Evolutionary conservation across 768 basidiomycete species (phyloP).

Genomic region (Leccinum sublutescens): DNA sequence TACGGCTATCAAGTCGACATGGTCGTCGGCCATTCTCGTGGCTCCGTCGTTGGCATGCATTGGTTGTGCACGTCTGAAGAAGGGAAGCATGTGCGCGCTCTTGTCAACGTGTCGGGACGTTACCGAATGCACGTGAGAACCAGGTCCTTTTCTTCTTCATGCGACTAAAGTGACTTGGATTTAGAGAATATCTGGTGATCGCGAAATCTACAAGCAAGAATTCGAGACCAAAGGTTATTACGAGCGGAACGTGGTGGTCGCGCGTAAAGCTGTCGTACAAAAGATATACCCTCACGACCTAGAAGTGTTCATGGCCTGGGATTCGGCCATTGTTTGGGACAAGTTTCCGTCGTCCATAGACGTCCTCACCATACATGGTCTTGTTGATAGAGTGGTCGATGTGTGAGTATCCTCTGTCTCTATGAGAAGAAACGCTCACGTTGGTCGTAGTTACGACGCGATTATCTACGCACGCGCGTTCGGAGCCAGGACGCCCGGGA

Average conservation of each 20-base stretch:
- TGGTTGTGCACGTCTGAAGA: constrained; percentile 69
- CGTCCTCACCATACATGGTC: constrained; percentile 79
- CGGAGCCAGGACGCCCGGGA: constrained; percentile 57
- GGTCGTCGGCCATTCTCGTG: constrained; percentile 78
- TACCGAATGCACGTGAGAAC: constrained; percentile 74
- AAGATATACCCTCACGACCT: constrained; percentile 60
- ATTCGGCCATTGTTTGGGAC: constrained; percentile 66
- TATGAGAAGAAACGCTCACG: constrained; percentile 1
- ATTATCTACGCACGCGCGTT: constrained; percentile 65
- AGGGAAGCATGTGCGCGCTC: constrained; percentile 53
- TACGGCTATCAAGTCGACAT: constrained; percentile 70
- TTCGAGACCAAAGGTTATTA: constrained; percentile 59
- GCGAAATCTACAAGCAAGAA: constrained; percentile 43
- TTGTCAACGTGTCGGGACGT: constrained; percentile 74
- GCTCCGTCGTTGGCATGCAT: constrained; percentile 60
- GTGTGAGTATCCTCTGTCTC: constrained; percentile 45
- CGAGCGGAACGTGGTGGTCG: constrained; percentile 63
- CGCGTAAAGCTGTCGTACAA: constrained; percentile 53
- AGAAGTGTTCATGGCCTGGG: constrained; percentile 59
- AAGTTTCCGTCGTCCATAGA: constrained; percentile 60
- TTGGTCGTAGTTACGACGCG: constrained; percentile 58
- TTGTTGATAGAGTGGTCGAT: constrained; percentile 65
- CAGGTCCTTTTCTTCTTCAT: background rate
- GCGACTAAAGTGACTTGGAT: constrained; percentile 2
- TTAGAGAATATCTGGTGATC: constrained; percentile 31